A percentile compares a stretch with the other conserved stretches of the same genome.
Evolutionary conservation across 2,329 filamentous ascomycete genomes (phyloP).

Genomic region (Alternaria brassicae): DNA sequence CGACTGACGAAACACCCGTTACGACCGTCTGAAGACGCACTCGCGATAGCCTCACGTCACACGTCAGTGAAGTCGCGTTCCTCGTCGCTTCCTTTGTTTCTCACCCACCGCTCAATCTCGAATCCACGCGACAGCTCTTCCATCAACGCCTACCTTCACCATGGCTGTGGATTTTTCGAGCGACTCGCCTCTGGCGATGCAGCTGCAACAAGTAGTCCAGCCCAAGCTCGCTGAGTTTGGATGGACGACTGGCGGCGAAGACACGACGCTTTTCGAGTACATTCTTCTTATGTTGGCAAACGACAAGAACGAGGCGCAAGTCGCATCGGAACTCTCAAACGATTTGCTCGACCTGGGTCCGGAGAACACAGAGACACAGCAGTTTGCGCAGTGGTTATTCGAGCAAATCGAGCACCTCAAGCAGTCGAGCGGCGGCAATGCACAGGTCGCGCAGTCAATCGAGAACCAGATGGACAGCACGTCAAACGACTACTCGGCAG

Average conservation of each 20-base stretch:
- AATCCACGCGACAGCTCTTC: conserved; percentile 22
- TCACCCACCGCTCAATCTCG: conserved; percentile 18
- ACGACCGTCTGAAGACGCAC: conserved; percentile 13
- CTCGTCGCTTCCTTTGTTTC: conserved; percentile 32
- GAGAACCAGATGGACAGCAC: conserved; percentile 35
- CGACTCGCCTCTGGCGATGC: conserved; percentile 83
- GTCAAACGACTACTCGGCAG: conserved; percentile 41
- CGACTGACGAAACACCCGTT: conserved; percentile 19
- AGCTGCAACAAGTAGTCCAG: conserved; percentile 82
- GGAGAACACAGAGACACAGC: conserved; percentile 80
- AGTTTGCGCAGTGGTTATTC: conserved; percentile 95
- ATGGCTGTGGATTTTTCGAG: conserved; percentile 82
- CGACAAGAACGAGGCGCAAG: conserved; percentile 89
- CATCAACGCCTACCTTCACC: conserved; percentile 16
- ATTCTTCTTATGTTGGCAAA: conserved; percentile 97
- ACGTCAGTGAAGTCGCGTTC: conserved; percentile 30
- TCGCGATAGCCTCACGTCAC: conserved; percentile 24
- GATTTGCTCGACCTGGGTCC: conserved; percentile 84
- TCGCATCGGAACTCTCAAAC: conserved; percentile 83
- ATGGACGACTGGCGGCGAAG: conserved; percentile 83
- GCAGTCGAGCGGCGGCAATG: conserved; percentile 61
- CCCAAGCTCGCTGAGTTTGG: conserved; percentile 92
- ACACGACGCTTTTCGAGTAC: conserved; percentile 89
- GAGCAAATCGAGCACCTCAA: conserved; percentile 77
- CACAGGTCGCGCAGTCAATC: conserved; percentile 26